Conservation (phyloP, 768 basidiomycete genomes). For the Mycena kentingensis region DNA sequence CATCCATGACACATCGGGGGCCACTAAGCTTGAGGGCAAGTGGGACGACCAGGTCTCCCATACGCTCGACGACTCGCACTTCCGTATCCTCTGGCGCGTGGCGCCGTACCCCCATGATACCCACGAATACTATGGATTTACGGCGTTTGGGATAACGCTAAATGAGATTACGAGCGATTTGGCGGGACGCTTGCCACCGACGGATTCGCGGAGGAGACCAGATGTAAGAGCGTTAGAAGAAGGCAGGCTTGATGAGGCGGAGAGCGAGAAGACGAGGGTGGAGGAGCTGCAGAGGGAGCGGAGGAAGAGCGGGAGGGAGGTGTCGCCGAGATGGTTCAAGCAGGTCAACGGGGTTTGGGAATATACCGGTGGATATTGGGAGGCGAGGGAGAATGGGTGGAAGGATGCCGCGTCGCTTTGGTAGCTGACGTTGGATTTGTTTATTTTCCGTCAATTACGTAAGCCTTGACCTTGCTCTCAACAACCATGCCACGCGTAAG, state of each 20-base stretch:
- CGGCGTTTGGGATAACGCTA: constrained; percentile 73
- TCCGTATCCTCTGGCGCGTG: constrained; percentile 78
- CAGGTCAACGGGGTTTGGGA: constrained; percentile 70
- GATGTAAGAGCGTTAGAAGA: constrained; percentile 84
- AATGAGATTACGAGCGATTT: constrained; percentile 78
- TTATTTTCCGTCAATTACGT: background rate
- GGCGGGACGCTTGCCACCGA: constrained; percentile 64
- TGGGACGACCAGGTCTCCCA: constrained; percentile 86
- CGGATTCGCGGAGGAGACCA: constrained; percentile 80
- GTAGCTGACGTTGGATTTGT: constrained; percentile 36
- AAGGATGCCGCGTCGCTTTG: constrained; percentile 57
- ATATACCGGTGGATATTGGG: constrained; percentile 85
- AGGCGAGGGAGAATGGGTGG: constrained; percentile 67
- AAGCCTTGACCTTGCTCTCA: background rate
- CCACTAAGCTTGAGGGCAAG: constrained; percentile 81
- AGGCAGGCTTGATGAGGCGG: constrained; percentile 70
- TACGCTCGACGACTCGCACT: constrained; percentile 64
- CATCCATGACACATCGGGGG: constrained; percentile 56
- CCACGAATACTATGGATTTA: constrained; percentile 80
- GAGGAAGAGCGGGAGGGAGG: constrained; percentile 59
- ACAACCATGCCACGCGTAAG: no score
- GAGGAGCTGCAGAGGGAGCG: constrained; percentile 80
- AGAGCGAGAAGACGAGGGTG: constrained; percentile 67
- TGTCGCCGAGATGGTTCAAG: constrained; percentile 74
- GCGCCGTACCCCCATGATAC: constrained; percentile 71